Evolutionary conservation across 148 eudicot species (phyloP).

Genomic region (Fallopia convolvulus): DNA sequence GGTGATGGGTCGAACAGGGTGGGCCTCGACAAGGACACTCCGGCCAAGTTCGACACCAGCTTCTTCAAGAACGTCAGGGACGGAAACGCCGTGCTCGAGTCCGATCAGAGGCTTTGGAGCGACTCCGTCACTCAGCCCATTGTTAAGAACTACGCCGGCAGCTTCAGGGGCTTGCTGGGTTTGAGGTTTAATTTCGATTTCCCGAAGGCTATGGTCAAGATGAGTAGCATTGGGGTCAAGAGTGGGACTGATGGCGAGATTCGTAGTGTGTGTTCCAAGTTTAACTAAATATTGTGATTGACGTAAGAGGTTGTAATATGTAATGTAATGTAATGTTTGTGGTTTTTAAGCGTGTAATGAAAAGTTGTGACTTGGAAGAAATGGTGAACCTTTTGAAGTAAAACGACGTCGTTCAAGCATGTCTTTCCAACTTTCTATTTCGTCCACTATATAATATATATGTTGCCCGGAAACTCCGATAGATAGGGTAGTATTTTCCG

Average conservation of each 20-base stretch:
- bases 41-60: conserved; percentile 37
- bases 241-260: conserved; percentile 60
- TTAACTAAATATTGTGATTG: conserved; percentile 27
- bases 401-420: no score
- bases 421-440: no score
- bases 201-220: conserved; percentile 62
- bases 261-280: conserved; percentile 48
- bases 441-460: no score
- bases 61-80: conserved; percentile 59
- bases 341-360: neutral
- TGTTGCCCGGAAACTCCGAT: no score
- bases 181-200: conserved; percentile 54
- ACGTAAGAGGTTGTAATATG: neutral
- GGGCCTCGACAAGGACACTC: conserved; percentile 45
- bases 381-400: no score
- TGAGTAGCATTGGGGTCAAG: conserved; percentile 76
- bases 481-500: no score
- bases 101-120: conserved; percentile 67
- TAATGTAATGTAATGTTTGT: neutral
- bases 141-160: conserved; percentile 64
- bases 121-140: conserved; percentile 34
- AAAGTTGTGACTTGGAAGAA: no score
- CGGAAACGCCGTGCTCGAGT: conserved; percentile 61
- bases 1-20: conserved; percentile 58
- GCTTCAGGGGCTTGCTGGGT: conserved; percentile 53